Evolutionary conservation across 345 rosid genomes (phyloP).

Genomic region (Populus simonii): DNA sequence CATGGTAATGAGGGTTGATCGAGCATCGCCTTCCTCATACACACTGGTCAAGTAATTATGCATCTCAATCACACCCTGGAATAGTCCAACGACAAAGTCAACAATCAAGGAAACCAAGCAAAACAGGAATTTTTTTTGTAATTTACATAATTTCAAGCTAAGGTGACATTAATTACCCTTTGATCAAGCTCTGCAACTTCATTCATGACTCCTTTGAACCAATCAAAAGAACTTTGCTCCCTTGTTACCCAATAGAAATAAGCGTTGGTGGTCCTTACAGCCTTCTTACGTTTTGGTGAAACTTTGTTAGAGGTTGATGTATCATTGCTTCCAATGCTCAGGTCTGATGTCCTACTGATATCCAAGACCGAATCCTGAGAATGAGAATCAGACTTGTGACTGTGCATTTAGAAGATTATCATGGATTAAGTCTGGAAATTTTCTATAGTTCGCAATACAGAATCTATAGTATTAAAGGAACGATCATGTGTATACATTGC

Average conservation of each 20-base stretch:
- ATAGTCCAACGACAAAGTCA: conserved; percentile 1
- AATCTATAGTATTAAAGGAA: not conserved
- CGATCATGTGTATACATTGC: not conserved
- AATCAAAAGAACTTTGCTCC: conserved; percentile 97
- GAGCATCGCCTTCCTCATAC: conserved; percentile 99
- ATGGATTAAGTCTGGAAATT: not conserved
- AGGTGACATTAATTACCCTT: conserved; percentile 47
- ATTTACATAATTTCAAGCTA: not conserved
- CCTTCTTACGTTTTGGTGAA: conserved; percentile 54
- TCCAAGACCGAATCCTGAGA: conserved; percentile 69
- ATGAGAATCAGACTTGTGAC: conserved; percentile 1
- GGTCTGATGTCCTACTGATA: conserved; percentile 62
- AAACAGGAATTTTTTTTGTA: not conserved
- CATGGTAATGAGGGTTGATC: conserved; percentile 97
- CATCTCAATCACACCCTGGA: conserved; percentile 95
- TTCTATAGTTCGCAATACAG: too few species aligned
- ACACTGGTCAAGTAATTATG: conserved; percentile 98
- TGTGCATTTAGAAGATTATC: not conserved
- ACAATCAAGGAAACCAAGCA: conserved; percentile 3
- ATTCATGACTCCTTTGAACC: conserved; percentile 99
- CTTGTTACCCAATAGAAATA: conserved; percentile 99
- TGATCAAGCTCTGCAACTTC: conserved; percentile 93
- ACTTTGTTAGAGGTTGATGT: conserved; percentile 31
- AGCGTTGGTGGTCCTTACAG: conserved; percentile 79
- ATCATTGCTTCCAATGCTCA: conserved; percentile 54